Conservation (phyloP, 495 filamentous ascomycete species). For the Annulohypoxylon moriforme region DNA sequence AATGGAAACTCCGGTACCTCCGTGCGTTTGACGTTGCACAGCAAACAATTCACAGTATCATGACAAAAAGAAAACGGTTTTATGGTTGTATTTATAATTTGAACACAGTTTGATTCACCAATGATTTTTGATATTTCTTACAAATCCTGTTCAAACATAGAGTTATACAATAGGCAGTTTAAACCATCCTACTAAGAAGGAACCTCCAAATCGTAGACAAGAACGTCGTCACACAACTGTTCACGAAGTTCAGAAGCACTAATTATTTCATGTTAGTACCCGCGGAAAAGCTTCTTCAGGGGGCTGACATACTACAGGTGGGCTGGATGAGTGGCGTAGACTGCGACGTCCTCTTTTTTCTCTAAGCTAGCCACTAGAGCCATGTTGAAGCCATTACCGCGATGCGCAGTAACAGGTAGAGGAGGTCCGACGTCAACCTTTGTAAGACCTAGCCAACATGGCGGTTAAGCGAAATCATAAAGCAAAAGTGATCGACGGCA, state of each 20-base stretch:
- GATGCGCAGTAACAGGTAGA: neutral
- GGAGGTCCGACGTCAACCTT: constrained; percentile 14
- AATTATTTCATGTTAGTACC: constrained; percentile 5
- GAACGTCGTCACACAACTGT: constrained; percentile 13
- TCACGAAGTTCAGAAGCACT: constrained; percentile 11
- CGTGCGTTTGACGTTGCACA: neutral
- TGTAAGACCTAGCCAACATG: constrained; percentile 13
- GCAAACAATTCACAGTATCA: neutral
- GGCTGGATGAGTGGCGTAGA: constrained; percentile 21
- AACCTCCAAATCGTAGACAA: constrained; percentile 30
- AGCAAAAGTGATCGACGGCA: neutral
- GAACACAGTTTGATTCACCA: neutral
- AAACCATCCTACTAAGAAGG: neutral
- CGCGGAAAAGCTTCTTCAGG: neutral
- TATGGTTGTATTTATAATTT: neutral
- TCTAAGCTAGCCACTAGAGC: constrained; percentile 18
- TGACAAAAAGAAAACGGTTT: neutral
- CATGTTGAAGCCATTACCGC: constrained; percentile 12
- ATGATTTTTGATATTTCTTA: neutral
- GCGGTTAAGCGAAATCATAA: neutral
- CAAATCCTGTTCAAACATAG: neutral
- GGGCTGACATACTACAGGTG: constrained; percentile 17
- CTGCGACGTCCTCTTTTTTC: constrained; percentile 13
- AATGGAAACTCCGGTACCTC: neutral
- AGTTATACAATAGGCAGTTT: neutral